Conservation (phyloP, 192 early-diverging fungal species). For the Coemansia sp. region DNA sequence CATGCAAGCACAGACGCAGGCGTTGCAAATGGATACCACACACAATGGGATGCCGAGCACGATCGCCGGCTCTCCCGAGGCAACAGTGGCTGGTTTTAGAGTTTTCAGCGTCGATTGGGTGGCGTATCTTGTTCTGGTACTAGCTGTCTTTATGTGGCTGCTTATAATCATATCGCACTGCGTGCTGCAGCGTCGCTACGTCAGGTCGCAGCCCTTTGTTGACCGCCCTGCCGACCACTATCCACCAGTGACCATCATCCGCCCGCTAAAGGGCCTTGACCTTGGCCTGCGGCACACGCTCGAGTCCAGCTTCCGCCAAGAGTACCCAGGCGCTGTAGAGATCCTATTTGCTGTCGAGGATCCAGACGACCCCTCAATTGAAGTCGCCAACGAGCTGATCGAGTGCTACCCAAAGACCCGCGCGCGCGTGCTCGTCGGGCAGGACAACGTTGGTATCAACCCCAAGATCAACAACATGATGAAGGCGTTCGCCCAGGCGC, state of each 20-base stretch:
- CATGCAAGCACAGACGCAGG: background rate
- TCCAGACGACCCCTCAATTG: conserved; percentile 76
- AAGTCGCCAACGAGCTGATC: conserved; percentile 68
- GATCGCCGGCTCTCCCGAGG: background rate
- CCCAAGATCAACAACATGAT: conserved; percentile 97
- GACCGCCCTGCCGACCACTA: conserved; percentile 34
- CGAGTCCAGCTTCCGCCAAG: conserved; percentile 78
- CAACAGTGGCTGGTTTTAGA: conserved; percentile 7
- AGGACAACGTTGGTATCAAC: conserved; percentile 77
- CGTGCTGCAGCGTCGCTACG: conserved; percentile 48
- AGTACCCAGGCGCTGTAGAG: conserved; percentile 80
- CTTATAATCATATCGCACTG: conserved; percentile 36
- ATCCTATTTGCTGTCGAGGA: conserved; percentile 86
- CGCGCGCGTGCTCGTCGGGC: conserved; percentile 77
- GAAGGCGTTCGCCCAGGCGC: conserved; percentile 70
- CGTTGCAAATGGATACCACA: conserved; percentile 4
- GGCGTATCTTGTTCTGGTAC: conserved; percentile 22
- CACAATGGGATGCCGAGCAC: conserved; percentile 7
- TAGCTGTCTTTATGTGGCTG: conserved; percentile 26
- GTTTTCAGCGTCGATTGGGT: conserved; percentile 5
- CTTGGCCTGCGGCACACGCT: conserved; percentile 77
- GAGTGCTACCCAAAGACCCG: conserved; percentile 69
- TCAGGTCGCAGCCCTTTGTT: conserved; percentile 29
- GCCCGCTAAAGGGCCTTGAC: conserved; percentile 93
- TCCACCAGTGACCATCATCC: conserved; percentile 86